A percentile compares a stretch with the other conserved stretches of the same genome.
Conservation (phyloP, 1,284 basidiomycete genomes). For the Ceratobasidium theobromae region DNA sequence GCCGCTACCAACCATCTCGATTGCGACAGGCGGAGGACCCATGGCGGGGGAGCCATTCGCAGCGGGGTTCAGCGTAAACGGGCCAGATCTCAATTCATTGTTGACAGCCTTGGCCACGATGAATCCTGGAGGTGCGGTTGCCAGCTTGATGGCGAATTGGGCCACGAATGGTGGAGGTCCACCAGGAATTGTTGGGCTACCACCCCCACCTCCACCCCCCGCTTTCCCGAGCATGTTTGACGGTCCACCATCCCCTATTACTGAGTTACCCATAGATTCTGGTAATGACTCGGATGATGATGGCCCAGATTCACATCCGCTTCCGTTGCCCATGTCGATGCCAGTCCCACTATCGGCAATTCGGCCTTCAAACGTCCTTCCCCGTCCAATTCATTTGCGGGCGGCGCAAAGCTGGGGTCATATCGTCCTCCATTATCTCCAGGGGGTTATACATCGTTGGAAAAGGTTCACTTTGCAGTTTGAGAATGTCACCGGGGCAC, state of each 20-base stretch:
- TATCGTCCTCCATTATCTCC: constrained; percentile 25
- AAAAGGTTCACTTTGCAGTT: constrained; percentile 17
- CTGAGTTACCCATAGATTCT: constrained; percentile 23
- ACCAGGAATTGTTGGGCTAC: background rate
- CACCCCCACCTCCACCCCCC: constrained; percentile 19
- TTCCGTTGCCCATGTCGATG: constrained; percentile 20
- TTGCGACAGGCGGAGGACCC: background rate
- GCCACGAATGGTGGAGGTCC: constrained; percentile 9
- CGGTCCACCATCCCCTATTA: constrained; percentile 27
- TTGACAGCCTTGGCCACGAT: constrained; percentile 5
- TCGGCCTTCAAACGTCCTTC: background rate
- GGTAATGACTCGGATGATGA: constrained; percentile 27
- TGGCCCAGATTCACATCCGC: background rate
- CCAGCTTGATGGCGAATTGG: background rate
- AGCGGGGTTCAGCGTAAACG: background rate
- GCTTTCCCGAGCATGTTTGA: constrained; percentile 21
- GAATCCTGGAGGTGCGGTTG: constrained; percentile 25
- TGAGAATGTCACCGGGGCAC: constrained; percentile 20
- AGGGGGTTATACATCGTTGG: constrained; percentile 24
- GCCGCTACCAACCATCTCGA: background rate
- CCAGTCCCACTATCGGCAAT: constrained; percentile 1
- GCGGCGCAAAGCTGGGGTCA: constrained; percentile 24
- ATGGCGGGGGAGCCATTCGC: too few species aligned
- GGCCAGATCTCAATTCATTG: constrained; percentile 3
- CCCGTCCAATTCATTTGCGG: constrained; percentile 6